Percentiles rank a stretch among this genome's conserved stretches.
Evolutionary conservation across 2,329 filamentous ascomycete genomes (phyloP).

Genomic region (Arachnomyces sp.): DNA sequence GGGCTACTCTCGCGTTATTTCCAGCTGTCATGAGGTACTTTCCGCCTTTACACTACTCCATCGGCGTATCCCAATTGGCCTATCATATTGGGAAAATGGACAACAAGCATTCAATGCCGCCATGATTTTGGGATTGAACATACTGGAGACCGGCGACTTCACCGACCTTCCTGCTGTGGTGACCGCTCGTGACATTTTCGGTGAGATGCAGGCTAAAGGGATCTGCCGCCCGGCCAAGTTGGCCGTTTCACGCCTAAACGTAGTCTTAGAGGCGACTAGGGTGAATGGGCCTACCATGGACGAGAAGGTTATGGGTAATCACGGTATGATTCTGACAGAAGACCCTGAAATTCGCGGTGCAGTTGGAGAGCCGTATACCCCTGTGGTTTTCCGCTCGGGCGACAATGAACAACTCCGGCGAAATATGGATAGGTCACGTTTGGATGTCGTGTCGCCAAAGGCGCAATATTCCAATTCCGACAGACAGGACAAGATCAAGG

Average conservation of each 20-base stretch:
- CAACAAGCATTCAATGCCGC: slow-evolving; percentile 6
- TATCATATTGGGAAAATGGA: slow-evolving; percentile 2
- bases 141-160: not conserved
- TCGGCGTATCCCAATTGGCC: not conserved
- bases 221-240: not conserved
- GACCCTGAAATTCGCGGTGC: slow-evolving; percentile 5
- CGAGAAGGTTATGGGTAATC: slow-evolving; percentile 12
- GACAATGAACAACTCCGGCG: no score
- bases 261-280: not conserved
- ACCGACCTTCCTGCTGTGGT: not conserved
- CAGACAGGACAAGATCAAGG: no score
- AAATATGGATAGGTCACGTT: no score
- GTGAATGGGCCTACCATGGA: not conserved
- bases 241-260: not conserved
- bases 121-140: slow-evolving; percentile 1
- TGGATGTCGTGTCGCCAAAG: no score
- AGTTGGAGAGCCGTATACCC: no score
- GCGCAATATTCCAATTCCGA: no score
- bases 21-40: slow-evolving; percentile 3
- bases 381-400: no score
- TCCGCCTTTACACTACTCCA: slow-evolving; percentile 2
- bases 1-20: slow-evolving; percentile 3
- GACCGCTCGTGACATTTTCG: slow-evolving; percentile 1
- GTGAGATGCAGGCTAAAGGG: not conserved
- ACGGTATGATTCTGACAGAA: slow-evolving; percentile 14